phyloP scores from a whole-genome alignment of 495 filamentous ascomycete genomes.

The Xylaria sp. region DNA sequence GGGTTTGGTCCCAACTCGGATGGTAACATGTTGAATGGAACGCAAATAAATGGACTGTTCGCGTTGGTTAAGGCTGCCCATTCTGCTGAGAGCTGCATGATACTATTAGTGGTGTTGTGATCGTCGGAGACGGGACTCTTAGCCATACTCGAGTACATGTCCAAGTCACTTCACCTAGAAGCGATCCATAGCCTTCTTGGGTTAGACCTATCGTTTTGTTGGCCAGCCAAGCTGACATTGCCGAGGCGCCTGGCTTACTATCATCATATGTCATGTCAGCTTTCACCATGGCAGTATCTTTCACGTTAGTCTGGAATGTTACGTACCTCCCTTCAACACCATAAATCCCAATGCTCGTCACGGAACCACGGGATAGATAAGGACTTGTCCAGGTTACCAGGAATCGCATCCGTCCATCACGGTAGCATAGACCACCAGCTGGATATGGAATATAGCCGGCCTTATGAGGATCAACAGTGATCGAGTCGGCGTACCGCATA shows the following conservation, averaged over 20 bases:
- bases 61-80: constrained; percentile 49
- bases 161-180: constrained; percentile 49
- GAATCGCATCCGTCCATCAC: constrained; percentile 53
- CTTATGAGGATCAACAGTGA: constrained; percentile 60
- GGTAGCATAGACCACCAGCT: constrained; percentile 53
- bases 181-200: constrained; percentile 47
- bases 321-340: constrained; percentile 54
- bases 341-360: constrained; percentile 51
- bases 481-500: constrained; percentile 47
- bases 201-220: constrained; percentile 49
- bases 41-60: constrained; percentile 44
- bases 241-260: constrained; percentile 55
- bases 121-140: not conserved
- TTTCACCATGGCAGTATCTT: not conserved
- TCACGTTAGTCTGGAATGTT: not conserved
- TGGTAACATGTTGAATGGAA: constrained; percentile 54
- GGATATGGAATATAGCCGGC: constrained; percentile 57
- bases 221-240: constrained; percentile 51
- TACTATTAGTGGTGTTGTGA: not conserved
- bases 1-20: constrained; percentile 39
- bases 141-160: constrained; percentile 44
- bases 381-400: constrained; percentile 59
- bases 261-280: not conserved
- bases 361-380: constrained; percentile 42
- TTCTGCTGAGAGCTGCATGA: constrained; percentile 48